Evolutionary conservation across 2,329 filamentous ascomycete species (phyloP).

Genomic region (Ophiocordyceps australis): DNA sequence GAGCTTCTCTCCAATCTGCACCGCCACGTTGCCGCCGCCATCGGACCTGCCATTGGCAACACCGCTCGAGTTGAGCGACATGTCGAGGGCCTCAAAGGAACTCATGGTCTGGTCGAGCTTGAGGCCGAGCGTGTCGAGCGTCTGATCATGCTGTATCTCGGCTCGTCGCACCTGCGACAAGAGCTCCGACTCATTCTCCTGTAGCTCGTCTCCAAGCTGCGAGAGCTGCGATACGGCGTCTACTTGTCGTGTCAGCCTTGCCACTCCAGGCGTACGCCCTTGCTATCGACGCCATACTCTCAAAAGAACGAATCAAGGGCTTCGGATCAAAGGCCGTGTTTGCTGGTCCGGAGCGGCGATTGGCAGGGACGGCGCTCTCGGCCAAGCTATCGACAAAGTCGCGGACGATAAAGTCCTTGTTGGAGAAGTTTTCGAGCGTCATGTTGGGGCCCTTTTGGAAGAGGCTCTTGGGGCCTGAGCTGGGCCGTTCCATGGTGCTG

Average conservation of each 20-base stretch:
- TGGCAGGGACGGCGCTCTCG: conserved; percentile 62
- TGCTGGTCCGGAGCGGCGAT: conserved; percentile 56
- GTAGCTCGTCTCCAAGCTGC: conserved; percentile 63
- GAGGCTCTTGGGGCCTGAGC: conserved; percentile 40
- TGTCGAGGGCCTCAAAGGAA: conserved; percentile 79
- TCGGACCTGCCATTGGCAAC: conserved; percentile 19
- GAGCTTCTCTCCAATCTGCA: conserved; percentile 83
- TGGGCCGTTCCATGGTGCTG: conserved; percentile 22
- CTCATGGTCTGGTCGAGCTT: conserved; percentile 87
- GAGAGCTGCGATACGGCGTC: conserved; percentile 51
- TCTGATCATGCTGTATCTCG: conserved; percentile 82
- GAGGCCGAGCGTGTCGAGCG: conserved; percentile 67
- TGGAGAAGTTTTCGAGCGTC: conserved; percentile 74
- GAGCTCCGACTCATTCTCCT: conserved; percentile 79
- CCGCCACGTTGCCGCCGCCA: conserved; percentile 69
- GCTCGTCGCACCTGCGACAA: conserved; percentile 78
- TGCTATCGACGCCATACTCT: conserved; percentile 38
- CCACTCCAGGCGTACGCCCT: too few relatives aligned
- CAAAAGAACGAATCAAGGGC: conserved; percentile 88
- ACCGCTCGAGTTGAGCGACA: conserved; percentile 51
- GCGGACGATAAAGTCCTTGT: conserved; percentile 89
- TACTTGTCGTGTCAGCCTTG: conserved; percentile 14
- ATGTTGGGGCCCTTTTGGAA: conserved; percentile 70
- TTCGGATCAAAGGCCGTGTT: conserved; percentile 74
- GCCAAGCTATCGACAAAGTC: conserved; percentile 93